Percentiles rank a stretch among this genome's conserved stretches.
These are phyloP conservation scores for Brachypodium distachyon DNA, from an alignment of 202 grass and related monocot genomes.

Conservation along the genomic window DNA sequence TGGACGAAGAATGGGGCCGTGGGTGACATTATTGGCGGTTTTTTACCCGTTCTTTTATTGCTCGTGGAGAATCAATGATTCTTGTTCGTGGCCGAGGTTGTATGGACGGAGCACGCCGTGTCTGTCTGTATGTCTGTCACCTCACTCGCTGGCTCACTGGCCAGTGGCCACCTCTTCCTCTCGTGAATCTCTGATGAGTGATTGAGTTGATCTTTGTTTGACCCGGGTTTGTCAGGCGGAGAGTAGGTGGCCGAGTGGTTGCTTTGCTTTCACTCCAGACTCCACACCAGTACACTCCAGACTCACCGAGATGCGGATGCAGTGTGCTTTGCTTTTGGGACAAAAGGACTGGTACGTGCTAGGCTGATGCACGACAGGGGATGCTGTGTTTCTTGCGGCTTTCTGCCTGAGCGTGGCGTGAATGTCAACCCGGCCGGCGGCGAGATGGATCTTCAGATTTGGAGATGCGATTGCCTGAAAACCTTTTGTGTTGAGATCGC, in stretches of 20 bases:
- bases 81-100: background rate
- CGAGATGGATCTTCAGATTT: background rate
- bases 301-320: background rate
- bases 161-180: background rate
- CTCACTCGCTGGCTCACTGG: too few relatives aligned
- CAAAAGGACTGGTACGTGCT: background rate
- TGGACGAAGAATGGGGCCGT: constrained; percentile 15
- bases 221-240: background rate
- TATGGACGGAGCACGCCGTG: too few relatives aligned
- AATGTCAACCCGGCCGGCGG: background rate
- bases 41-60: too few relatives aligned
- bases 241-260: background rate
- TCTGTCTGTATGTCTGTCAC: too few relatives aligned
- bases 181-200: background rate
- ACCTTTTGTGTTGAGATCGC: background rate
- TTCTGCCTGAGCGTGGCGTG: background rate
- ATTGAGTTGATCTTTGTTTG: constrained; percentile 7
- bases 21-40: constrained; percentile 5
- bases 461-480: background rate
- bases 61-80: constrained; percentile 2
- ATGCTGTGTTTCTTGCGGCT: background rate
- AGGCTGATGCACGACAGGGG: background rate
- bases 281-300: background rate
- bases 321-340: background rate
- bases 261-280: constrained; percentile 11